These are phyloP conservation scores for Pterocarpus macrocarpus DNA, from an alignment of 306 rosid species.

Conservation along the genomic window DNA sequence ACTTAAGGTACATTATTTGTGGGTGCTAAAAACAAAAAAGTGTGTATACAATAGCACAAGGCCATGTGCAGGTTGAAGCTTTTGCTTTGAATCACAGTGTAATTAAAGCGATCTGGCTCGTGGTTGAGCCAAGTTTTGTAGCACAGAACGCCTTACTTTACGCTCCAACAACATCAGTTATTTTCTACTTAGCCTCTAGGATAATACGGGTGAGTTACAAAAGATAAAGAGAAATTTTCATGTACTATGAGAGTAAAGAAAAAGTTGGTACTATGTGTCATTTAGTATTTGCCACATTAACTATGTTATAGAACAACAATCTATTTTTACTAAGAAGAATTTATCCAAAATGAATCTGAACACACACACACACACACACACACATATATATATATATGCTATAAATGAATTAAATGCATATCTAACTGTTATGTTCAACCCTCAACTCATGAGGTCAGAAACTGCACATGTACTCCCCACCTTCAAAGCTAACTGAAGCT, in stretches of 20 bases:
- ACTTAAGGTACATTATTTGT: conserved; percentile 54
- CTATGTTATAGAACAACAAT: neutral
- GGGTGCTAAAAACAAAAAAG: conserved; percentile 37
- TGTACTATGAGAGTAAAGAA: neutral
- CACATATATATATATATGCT: neutral
- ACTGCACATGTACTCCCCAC: conserved; percentile 42
- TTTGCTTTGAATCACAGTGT: conserved; percentile 45
- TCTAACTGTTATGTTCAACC: neutral
- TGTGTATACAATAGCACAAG: conserved; percentile 44
- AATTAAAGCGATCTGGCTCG: conserved; percentile 48
- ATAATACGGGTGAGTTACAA: too few species aligned
- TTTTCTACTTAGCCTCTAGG: too few species aligned
- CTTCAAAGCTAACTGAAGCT: neutral
- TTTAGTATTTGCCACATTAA: conserved; percentile 1
- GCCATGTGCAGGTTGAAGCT: conserved; percentile 63
- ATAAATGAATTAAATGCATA: neutral
- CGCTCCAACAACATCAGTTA: neutral
- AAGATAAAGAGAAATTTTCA: neutral
- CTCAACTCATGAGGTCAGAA: conserved; percentile 28
- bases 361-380: too few species aligned
- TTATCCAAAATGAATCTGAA: too few species aligned
- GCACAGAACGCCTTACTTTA: neutral
- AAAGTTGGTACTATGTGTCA: neutral
- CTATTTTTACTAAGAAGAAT: neutral
- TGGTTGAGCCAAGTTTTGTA: conserved; percentile 38